A percentile compares a stretch with the other conserved stretches of the same genome.
Evolutionary conservation across 163 green algal species (phyloP).

Genomic region (Scenedesmus sp.): DNA sequence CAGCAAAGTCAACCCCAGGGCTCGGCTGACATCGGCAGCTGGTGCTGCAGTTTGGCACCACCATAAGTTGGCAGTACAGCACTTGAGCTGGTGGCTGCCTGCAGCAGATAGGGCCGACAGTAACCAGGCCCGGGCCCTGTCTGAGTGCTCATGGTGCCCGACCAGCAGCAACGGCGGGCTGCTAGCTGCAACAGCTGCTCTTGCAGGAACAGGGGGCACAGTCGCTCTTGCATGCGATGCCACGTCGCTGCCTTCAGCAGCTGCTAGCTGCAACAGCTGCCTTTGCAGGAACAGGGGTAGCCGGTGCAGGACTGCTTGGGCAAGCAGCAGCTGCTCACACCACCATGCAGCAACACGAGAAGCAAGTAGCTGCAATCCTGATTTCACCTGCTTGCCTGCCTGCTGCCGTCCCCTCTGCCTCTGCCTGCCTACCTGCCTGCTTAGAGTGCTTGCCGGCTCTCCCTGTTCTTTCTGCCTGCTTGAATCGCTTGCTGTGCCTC

Average conservation of each 20-base stretch:
- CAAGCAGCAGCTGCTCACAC: neutral
- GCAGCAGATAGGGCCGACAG: neutral
- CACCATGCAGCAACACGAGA: neutral
- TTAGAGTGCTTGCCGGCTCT: neutral
- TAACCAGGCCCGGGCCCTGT: no score
- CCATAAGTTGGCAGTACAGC: neutral
- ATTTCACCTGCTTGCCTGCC: neutral
- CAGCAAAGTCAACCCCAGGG: no score
- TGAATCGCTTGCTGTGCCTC: no score
- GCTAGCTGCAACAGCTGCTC: no score
- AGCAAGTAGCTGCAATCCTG: neutral
- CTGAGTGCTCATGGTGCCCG: no score
- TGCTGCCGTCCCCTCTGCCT: neutral
- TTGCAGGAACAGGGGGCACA: no score
- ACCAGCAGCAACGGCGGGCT: no score
- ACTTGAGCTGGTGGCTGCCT: neutral
- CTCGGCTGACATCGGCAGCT: neutral
- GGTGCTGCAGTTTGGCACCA: neutral
- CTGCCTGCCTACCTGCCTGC: neutral
- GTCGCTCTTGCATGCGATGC: neutral
- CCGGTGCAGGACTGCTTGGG: no score
- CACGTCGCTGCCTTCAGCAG: neutral
- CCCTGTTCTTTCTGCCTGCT: neutral
- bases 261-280: neutral
- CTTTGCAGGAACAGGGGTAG: no score